Evolutionary conservation across 352 stramenopile genomes (phyloP), one percentile per base, ranked within the genome.

Genomic region (Globisporangium abappressorium): DNA sequence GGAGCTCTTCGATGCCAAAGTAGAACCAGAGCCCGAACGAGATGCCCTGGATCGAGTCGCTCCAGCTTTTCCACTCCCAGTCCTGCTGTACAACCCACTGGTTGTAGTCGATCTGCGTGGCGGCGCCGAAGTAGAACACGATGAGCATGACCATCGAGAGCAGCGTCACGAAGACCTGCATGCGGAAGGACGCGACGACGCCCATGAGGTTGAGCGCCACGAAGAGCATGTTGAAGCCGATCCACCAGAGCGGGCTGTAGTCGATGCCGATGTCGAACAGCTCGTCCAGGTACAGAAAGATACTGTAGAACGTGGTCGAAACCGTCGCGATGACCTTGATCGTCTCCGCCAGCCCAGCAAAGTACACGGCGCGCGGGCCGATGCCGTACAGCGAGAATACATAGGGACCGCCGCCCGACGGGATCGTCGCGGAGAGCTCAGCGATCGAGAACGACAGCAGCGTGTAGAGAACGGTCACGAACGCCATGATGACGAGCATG

Each of bases 21-120:
- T 89, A 92, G 64, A 90, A 92, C 81, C 84, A 92, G 33, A 92
- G 66, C 7, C 73, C 66, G 63, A 90, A 90, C 6, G 81, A 88
- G 34, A 89, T 79, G 22, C 78, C 84, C 20, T 81, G 70, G 36
- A 92, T 61, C 36, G 81, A 76, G 60, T 78, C 80, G 14, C 74
- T 75, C 54, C 70, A 75, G 41, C 60, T 78, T 49, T 71, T 79
- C 60, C 72, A 92, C 67, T 89, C 47, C 74, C 75, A 88, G 57
- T 87, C 65, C 46, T 83, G 78, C 18, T 77, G 51, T 0, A 76
- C 74, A 33, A 92, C 80, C 77, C 80, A 92, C 22, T 76, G 70
- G 5, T 72, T 63, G 62, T 90, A 92, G 66, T 79, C 79, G 28
- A 90, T 63, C 30, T 88, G 51, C 0, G 77, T 80, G 53, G 70